Conservation (phyloP, 2,329 filamentous ascomycete genomes). For the Pestalotiopsis sp. region DNA sequence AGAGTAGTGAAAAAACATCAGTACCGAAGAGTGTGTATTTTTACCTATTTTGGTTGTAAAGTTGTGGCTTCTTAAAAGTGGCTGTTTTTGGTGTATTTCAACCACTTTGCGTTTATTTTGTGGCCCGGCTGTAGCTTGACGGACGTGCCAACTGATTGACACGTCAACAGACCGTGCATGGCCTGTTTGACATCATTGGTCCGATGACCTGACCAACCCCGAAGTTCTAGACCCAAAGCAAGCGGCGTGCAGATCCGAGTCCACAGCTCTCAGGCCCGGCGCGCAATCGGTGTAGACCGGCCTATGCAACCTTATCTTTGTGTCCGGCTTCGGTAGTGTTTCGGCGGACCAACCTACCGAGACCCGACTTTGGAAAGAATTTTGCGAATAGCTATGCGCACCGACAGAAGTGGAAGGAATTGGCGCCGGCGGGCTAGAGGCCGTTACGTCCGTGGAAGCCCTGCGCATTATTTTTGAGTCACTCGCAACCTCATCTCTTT, state of each 20-base stretch:
- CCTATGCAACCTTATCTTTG: conserved; percentile 2
- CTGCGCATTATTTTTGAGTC: background rate
- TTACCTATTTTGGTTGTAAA: no score
- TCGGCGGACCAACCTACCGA: conserved; percentile 7
- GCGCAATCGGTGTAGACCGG: conserved; percentile 1
- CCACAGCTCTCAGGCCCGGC: background rate
- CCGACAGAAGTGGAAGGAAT: background rate
- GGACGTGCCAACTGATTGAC: background rate
- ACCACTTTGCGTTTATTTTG: no score
- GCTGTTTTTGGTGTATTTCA: no score
- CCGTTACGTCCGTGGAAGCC: background rate
- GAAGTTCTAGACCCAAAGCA: background rate
- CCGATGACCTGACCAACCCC: background rate
- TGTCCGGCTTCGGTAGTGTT: conserved; percentile 4
- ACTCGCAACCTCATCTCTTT: background rate
- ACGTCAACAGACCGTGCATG: background rate
- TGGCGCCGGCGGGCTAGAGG: background rate
- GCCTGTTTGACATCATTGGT: background rate
- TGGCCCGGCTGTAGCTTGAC: background rate
- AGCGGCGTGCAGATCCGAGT: background rate
- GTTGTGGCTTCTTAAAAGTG: no score
- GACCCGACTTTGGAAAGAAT: background rate
- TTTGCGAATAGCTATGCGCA: background rate
- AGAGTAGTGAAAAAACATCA: no score
- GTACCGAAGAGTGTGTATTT: no score